Percentiles rank a stretch among this genome's conserved stretches.
Conservation (phyloP, 2,329 filamentous ascomycete genomes). For the Fusarium abutilonis region DNA sequence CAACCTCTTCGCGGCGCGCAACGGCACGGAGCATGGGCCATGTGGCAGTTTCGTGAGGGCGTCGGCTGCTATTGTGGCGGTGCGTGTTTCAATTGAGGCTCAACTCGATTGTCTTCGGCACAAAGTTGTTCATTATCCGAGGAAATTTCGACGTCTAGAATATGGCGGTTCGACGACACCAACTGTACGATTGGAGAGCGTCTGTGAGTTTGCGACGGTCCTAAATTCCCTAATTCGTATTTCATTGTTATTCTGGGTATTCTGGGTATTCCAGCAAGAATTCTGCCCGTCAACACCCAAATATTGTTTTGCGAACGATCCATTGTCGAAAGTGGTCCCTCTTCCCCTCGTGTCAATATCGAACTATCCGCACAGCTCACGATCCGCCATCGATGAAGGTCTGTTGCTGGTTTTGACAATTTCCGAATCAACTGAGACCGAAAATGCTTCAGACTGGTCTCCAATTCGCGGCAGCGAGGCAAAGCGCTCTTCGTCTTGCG, state of each 20-base stretch:
- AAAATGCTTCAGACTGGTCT: conserved; percentile 49
- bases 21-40: conserved; percentile 28
- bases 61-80: conserved; percentile 31
- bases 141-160: conserved; percentile 42
- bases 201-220: conserved; percentile 29
- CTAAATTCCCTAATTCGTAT: conserved; percentile 17
- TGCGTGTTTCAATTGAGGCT: conserved; percentile 23
- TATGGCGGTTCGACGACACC: conserved; percentile 25
- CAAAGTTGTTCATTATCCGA: conserved; percentile 44
- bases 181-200: conserved; percentile 33
- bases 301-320: conserved; percentile 15
- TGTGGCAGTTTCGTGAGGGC: conserved; percentile 29
- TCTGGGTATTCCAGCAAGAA: conserved; percentile 15
- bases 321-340: conserved; percentile 20
- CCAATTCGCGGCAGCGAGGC: conserved; percentile 45
- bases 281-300: conserved; percentile 17
- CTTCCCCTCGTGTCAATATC: conserved; percentile 29
- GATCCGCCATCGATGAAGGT: conserved; percentile 31
- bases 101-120: conserved; percentile 23
- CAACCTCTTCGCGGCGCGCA: conserved; percentile 36
- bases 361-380: conserved; percentile 16
- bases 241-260: conserved; percentile 13
- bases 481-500: conserved; percentile 45
- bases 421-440: background rate
- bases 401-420: conserved; percentile 3